Evolutionary conservation across 768 basidiomycete species (phyloP), one percentile per base, ranked within the genome.

Genomic region (Candolleomyces eurysporus): DNA sequence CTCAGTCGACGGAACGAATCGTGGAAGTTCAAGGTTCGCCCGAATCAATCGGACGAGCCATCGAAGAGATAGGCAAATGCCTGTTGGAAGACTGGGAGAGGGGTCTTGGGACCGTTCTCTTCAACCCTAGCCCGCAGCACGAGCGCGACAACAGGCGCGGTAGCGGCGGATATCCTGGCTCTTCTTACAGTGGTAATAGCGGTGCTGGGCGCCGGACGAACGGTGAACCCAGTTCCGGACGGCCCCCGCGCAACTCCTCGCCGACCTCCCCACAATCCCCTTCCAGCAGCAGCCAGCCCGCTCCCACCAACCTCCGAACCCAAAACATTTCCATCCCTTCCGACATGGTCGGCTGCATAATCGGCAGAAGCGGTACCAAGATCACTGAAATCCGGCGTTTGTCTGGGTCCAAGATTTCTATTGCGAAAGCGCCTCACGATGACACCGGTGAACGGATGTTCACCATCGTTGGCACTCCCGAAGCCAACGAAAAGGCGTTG

Each of bases 391-490:
- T 99, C 72, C 92, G 97, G 68, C 92, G 96, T 61, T 86, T 98
- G 49, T 97, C 94, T 63, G 97, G 97, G 45, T 96, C 93, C 68
- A 94, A 95, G 79, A 99, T 99, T 73, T 94, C 91, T 59, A 99
- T 99, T 70, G 97, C 97, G 66, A 99, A 99, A 78, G 90, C 92
- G 53, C 94, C 97, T n/a, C 97, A 98, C 71, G 97, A 98, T 69
- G 97, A 98, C 70, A 95, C 96, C 46, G 97, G 96, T 69, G 97
- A 99, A 80, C 85, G 97, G 66, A 98, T 99, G 96, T 99, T 99
- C 80, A 94, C 97, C 63, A 98, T 99, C 73, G 84, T 97, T 51
- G 97, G 97, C 59, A 94, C 94, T 13, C 91, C 94, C 52, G 93
- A 95, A 75, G 91, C 93, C 67, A 98, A 97, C 75, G 96, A 99